A percentile compares a stretch with the other conserved stretches of the same genome.
These are phyloP conservation scores for Crucihimalaya himalaica DNA, from an alignment of 345 rosid species.

Conservation along the genomic window DNA sequence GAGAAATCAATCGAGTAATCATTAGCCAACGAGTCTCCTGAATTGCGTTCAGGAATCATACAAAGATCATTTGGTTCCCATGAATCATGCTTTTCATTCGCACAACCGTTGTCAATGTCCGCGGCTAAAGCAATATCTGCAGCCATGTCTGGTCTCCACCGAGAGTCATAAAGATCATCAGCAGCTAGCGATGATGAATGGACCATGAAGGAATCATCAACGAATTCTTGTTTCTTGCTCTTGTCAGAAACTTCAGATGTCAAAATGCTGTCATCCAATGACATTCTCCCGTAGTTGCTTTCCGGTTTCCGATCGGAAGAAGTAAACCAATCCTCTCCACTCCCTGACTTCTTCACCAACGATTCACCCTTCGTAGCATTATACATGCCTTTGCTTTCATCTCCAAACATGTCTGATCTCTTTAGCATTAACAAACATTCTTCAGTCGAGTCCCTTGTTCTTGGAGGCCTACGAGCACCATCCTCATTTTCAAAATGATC, in stretches of 20 bases:
- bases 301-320: constrained; percentile 40
- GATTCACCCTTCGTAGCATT: constrained; percentile 41
- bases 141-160: constrained; percentile 71
- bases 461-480: constrained; percentile 45
- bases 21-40: constrained; percentile 52
- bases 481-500: constrained; percentile 56
- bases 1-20: constrained; percentile 58
- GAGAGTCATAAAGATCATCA: constrained; percentile 50
- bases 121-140: constrained; percentile 53
- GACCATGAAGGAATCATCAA: constrained; percentile 84
- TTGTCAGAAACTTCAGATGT: constrained; percentile 42
- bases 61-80: constrained; percentile 65
- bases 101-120: constrained; percentile 39
- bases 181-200: constrained; percentile 45
- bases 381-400: constrained; percentile 35
- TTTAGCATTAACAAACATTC: constrained; percentile 50
- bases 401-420: constrained; percentile 50
- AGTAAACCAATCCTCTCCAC: constrained; percentile 67
- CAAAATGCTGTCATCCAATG: constrained; percentile 45
- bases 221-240: constrained; percentile 41
- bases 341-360: constrained; percentile 51
- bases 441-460: constrained; percentile 53
- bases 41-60: constrained; percentile 63
- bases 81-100: constrained; percentile 40
- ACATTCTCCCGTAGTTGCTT: constrained; percentile 40